These are phyloP conservation scores for Pilaira anomala DNA, from an alignment of 192 early-diverging fungal genomes.

Conservation along the genomic window DNA sequence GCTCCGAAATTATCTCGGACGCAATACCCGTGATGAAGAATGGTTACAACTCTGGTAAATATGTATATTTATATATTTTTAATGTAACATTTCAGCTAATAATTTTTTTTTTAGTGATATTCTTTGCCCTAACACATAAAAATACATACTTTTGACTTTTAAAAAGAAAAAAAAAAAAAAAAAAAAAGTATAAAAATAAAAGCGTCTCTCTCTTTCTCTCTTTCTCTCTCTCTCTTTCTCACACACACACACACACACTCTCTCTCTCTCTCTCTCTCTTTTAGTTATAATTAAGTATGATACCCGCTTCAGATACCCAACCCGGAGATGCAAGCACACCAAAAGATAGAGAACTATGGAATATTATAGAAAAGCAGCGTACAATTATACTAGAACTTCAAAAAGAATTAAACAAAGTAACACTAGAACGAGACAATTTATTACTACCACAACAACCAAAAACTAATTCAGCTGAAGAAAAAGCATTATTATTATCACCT, in stretches of 20 bases:
- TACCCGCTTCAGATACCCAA: constrained; percentile 5
- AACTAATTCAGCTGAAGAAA: neutral
- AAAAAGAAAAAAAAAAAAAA: too few species aligned
- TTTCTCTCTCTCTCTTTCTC: neutral
- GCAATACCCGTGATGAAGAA: constrained; percentile 30
- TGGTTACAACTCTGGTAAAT: constrained; percentile 39
- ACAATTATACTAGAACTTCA: constrained; percentile 83
- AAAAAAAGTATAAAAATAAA: too few species aligned
- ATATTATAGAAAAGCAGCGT: constrained; percentile 86
- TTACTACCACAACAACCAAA: constrained; percentile 10
- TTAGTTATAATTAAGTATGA: neutral
- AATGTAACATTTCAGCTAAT: neutral
- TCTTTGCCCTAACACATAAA: constrained; percentile 11
- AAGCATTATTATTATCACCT: neutral
- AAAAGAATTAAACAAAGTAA: constrained; percentile 49
- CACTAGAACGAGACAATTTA: constrained; percentile 42
- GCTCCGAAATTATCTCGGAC: constrained; percentile 49
- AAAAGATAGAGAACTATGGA: constrained; percentile 92
- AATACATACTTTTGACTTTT: too few species aligned
- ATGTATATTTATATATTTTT: neutral
- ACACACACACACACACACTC: neutral
- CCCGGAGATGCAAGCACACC: neutral
- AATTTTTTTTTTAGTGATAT: constrained; percentile 7
- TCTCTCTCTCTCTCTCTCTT: neutral
- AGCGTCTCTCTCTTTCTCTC: too few species aligned